Percentiles rank a stretch among this genome's conserved stretches.
Conservation (phyloP, 1,284 basidiomycete genomes). For the Cryptococcus deneoformans region DNA sequence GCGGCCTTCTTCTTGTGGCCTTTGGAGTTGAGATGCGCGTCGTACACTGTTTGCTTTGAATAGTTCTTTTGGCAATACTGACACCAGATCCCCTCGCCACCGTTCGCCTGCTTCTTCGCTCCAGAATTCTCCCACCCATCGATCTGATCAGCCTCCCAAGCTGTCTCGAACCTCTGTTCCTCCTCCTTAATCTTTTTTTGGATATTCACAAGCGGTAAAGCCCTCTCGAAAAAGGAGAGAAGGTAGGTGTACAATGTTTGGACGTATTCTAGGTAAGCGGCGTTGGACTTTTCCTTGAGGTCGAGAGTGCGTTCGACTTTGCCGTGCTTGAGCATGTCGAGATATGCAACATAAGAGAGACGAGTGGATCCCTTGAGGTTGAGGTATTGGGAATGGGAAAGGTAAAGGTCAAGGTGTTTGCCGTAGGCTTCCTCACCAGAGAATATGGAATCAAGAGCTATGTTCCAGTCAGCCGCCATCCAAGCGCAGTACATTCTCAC, state of each 20-base stretch:
- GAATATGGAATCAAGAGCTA: conserved; percentile 83
- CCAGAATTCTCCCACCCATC: conserved; percentile 63
- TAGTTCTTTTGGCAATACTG: conserved; percentile 89
- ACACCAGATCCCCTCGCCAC: conserved; percentile 83
- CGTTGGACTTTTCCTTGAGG: conserved; percentile 65
- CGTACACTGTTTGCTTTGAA: conserved; percentile 96
- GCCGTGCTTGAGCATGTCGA: conserved; percentile 65
- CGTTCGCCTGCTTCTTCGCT: conserved; percentile 26
- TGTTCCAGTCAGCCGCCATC: conserved; percentile 10
- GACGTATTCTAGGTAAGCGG: conserved; percentile 82
- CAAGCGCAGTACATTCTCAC: conserved; percentile 1
- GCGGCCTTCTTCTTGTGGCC: conserved; percentile 84
- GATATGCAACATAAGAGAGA: conserved; percentile 86
- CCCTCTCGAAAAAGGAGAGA: conserved; percentile 78
- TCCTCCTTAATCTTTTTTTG: conserved; percentile 65
- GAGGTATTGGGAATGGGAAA: conserved; percentile 81
- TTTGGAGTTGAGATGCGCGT: conserved; percentile 90
- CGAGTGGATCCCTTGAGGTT: conserved; percentile 82
- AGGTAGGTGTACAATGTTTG: conserved; percentile 79
- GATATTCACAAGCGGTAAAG: conserved; percentile 81
- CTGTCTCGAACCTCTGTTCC: conserved; percentile 66
- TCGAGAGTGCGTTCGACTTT: conserved; percentile 61
- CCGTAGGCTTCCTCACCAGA: conserved; percentile 96
- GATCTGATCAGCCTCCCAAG: conserved; percentile 76
- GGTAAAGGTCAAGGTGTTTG: conserved; percentile 89